Base-by-base conservation (phyloP, 306 rosid species). In the Fragaria iinumae region DNA sequence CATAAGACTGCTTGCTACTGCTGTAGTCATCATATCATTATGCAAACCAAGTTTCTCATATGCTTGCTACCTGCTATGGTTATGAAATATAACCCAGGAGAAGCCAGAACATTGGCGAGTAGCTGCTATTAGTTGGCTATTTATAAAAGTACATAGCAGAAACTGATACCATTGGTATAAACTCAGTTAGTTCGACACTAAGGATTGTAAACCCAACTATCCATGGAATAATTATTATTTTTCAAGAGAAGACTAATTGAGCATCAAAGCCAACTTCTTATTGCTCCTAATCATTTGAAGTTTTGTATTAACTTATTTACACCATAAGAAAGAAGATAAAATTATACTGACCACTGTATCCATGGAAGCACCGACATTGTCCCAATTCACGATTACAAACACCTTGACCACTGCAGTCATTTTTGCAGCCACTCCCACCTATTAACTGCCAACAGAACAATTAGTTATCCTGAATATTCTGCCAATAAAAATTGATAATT, bases 311-410 rank as follows among this genome's bases (percentile, higher is more conserved):
- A 44, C 48, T 18, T 29, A 47, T 69, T 64, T 36, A 45, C 43
- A 53, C n/a, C 20, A 27, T 67, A 68, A 20, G 20, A 50, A 41
- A 69, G 57, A 38, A 66, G 25, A 48, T 73, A 34, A 67, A 73
- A 71, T 74, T 20, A 70, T 72, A 88, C 96, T 76, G 67, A 95
- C 97, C 97, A 64, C 80, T 57, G 76, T 81, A 90, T 80, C 99
- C 99, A 84, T 89, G 99, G 81, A 89, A 95, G 87, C 99, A 95
- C 74, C 88, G 87, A 53, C 99, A 95, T 66, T 83, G 88, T 53
- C 99, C 97, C 77, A 92, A 87, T 84, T 95, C 96, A 49, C 70
- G 86, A 77, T 95, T 92, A 71, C 99, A 95, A 70, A 95, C 86
- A 5, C 99, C 99, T 81, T 69, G 85, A 71, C 92, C 93, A 45